Conservation (phyloP, 2,329 filamentous ascomycete species). For the Diaporthe humulicola region DNA sequence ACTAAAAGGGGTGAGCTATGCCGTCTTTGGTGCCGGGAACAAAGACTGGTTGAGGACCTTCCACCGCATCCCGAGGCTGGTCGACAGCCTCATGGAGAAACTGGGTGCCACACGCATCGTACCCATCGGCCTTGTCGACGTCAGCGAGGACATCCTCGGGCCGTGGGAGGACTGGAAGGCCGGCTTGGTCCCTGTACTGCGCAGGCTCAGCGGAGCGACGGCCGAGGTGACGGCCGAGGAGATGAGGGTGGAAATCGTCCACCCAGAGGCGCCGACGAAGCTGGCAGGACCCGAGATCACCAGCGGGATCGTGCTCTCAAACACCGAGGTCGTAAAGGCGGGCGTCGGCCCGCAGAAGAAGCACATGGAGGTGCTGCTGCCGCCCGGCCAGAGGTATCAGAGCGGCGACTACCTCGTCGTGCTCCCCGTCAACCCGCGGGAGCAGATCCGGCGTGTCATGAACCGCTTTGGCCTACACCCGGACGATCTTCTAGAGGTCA, state of each 20-base stretch:
- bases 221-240: conserved; percentile 37
- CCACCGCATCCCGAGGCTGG: conserved; percentile 62
- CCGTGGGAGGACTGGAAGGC: conserved; percentile 65
- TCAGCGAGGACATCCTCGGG: conserved; percentile 62
- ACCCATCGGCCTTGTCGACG: conserved; percentile 60
- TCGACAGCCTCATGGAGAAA: conserved; percentile 58
- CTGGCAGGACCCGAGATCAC: conserved; percentile 39
- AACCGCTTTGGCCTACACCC: conserved; percentile 68
- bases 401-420: conserved; percentile 74
- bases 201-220: conserved; percentile 39
- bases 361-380: conserved; percentile 43
- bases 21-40: conserved; percentile 69
- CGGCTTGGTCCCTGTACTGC: conserved; percentile 50
- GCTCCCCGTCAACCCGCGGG: conserved; percentile 68
- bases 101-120: conserved; percentile 60
- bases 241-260: conserved; percentile 39
- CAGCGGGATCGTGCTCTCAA: conserved; percentile 35
- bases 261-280: conserved; percentile 39
- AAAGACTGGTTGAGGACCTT: conserved; percentile 59
- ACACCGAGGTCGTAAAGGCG: conserved; percentile 39
- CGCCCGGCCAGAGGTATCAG: conserved; percentile 62
- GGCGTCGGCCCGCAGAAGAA: conserved; percentile 42
- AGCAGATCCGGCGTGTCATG: conserved; percentile 67
- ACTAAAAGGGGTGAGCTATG: conserved; percentile 62
- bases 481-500: conserved; percentile 69